These are phyloP conservation scores for Thermothielavioides terrestris DNA, from an alignment of 495 filamentous ascomycete genomes.

Conservation along the genomic window DNA sequence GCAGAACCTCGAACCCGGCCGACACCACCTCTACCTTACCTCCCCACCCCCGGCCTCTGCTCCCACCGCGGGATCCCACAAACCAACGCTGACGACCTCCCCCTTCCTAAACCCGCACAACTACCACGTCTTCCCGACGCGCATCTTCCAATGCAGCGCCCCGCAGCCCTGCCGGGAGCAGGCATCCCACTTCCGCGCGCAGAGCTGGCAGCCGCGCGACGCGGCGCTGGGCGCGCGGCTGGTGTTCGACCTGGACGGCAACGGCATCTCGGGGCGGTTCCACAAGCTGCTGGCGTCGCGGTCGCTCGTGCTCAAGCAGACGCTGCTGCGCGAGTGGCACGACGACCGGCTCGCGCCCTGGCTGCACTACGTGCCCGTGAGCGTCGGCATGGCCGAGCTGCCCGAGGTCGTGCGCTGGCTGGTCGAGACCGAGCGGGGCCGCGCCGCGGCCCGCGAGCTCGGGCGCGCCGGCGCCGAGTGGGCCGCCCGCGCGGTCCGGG, in stretches of 20 bases:
- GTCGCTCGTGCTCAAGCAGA: slow-evolving; percentile 39
- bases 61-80: slow-evolving; percentile 6
- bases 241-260: slow-evolving; percentile 49
- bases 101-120: slow-evolving; percentile 15
- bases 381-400: slow-evolving; percentile 8
- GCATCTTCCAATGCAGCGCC: slow-evolving; percentile 4
- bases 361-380: slow-evolving; percentile 30
- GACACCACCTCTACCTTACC: slow-evolving; percentile 15
- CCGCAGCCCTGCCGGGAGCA: background rate
- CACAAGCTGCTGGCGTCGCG: slow-evolving; percentile 39
- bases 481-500: background rate
- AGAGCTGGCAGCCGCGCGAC: slow-evolving; percentile 14
- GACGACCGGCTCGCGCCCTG: slow-evolving; percentile 47
- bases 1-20: slow-evolving; percentile 11
- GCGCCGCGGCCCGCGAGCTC: background rate
- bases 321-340: slow-evolving; percentile 49
- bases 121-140: slow-evolving; percentile 5
- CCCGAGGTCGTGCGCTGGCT: slow-evolving; percentile 34
- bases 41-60: background rate
- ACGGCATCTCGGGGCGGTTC: slow-evolving; percentile 44
- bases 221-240: slow-evolving; percentile 16
- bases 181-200: slow-evolving; percentile 14
- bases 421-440: slow-evolving; percentile 4
- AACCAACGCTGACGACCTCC: too few relatives aligned
- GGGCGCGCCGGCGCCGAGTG: slow-evolving; percentile 2